Evolutionary conservation across 441 rosid species (phyloP).

Genomic region (Gossypium gossypioides): DNA sequence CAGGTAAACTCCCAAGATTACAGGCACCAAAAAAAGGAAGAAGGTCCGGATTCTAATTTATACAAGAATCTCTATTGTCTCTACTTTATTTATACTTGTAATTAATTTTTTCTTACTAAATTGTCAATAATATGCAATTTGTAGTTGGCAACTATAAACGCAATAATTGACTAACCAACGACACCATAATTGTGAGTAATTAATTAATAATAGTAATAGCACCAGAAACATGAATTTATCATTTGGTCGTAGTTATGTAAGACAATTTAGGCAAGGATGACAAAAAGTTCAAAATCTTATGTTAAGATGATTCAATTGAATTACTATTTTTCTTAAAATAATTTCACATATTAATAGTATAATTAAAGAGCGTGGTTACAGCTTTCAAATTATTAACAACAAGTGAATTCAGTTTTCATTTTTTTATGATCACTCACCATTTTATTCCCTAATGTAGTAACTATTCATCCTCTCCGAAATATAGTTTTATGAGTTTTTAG

Average conservation of each 20-base stretch:
- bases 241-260: neutral
- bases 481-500: too few relatives aligned
- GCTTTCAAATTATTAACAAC: too few relatives aligned
- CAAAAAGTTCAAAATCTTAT: too few relatives aligned
- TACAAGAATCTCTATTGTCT: neutral
- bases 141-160: neutral
- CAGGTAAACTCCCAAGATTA: neutral
- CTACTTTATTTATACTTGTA: neutral
- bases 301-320: too few relatives aligned
- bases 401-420: too few relatives aligned
- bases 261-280: too few relatives aligned
- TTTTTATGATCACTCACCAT: too few relatives aligned
- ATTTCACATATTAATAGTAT: too few relatives aligned
- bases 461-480: too few relatives aligned
- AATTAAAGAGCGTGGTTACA: too few relatives aligned
- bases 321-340: too few relatives aligned
- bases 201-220: neutral
- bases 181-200: neutral
- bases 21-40: neutral
- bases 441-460: too few relatives aligned
- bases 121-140: neutral
- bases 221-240: neutral
- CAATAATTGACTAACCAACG: constrained; percentile 1
- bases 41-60: neutral
- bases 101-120: neutral